Evolutionary conservation across 805 yeast species (phyloP), one percentile per base, ranked within the genome.

Genomic region (Suhomyces emberorum): DNA sequence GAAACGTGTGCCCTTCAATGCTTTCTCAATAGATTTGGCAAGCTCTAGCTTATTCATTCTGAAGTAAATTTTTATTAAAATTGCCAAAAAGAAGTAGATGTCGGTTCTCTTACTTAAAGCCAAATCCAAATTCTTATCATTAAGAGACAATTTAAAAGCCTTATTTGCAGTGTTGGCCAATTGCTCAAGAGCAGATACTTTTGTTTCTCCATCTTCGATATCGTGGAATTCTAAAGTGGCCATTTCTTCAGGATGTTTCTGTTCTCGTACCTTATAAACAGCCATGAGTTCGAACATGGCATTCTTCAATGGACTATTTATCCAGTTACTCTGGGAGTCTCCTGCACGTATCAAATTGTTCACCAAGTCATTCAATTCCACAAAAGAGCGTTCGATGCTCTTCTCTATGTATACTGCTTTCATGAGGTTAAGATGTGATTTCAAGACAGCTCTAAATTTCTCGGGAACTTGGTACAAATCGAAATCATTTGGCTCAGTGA

Each of bases 11-110:
- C 81, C 75, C 20, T 66, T 69, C 22, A 86, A 60, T 1, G 85
- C 95, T 53, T 79, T 80, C 40, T 84, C 80, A 43, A 87, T 69
- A 34, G 84, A 81, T 47, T 78, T 79, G 22, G 91, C 88, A 55
- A 87, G 70, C 47, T 87, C 88, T 26, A 74, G 65, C 50, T 83
- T 84, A 30, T 74, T 70, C 45, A 87, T 63, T 47, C 69, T 69
- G 64, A 81, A 79, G 59, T 86, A 88, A 16, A 83, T 69, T 47
- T 76, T 77, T 56, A 87, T 78, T 39, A 88, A 72, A 36, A 79
- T 72, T 26, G 81, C 80, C 14, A 84, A 74, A 54, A 87, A 82
- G 57, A 75, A 80, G 58, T 81, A 85, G 14, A 83, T 79, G 33
- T 81, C 84, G 44, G 61, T 58, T 49, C 81, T 71, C 52, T 84